These are phyloP conservation scores for Ceratocystis eucalypticola DNA, from an alignment of 2,329 filamentous ascomycete genomes.

Conservation along the genomic window DNA sequence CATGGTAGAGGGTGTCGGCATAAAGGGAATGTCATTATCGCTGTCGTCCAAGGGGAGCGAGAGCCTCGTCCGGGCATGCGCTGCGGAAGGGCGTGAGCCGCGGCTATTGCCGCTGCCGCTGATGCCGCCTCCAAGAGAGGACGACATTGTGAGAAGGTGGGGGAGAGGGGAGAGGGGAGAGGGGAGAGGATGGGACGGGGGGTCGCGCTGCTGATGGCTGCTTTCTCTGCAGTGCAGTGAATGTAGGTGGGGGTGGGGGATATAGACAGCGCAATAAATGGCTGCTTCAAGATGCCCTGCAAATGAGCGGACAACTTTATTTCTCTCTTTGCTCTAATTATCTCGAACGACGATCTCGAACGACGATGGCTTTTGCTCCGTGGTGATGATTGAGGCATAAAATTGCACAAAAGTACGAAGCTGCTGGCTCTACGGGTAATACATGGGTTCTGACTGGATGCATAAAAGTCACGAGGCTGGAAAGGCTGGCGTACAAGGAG, in stretches of 20 bases:
- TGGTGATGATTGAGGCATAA: constrained; percentile 2
- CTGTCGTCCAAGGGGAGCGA: constrained; percentile 17
- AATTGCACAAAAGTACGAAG: neutral
- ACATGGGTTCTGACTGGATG: constrained; percentile 5
- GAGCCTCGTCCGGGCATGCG: constrained; percentile 15
- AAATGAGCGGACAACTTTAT: neutral
- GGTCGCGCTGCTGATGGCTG: neutral
- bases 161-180: neutral
- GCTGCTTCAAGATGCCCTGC: neutral
- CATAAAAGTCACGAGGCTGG: constrained; percentile 9
- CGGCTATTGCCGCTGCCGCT: constrained; percentile 11
- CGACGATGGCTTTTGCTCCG: neutral
- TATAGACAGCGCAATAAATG: neutral
- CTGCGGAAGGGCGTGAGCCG: constrained; percentile 11
- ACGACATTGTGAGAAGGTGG: constrained; percentile 1
- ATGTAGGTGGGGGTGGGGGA: neutral
- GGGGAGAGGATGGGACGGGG: neutral
- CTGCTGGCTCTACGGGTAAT: neutral
- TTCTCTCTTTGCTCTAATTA: neutral
- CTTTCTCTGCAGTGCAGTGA: neutral
- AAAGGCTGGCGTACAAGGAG: neutral
- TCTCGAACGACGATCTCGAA: neutral
- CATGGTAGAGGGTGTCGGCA: constrained; percentile 14
- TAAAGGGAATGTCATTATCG: constrained; percentile 15
- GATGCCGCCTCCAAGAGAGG: constrained; percentile 13